Evolutionary conservation across 371 early-diverging fungal genomes (phyloP), one percentile per base, ranked within the genome.

Genomic region (Lichtheimia corymbifera): DNA sequence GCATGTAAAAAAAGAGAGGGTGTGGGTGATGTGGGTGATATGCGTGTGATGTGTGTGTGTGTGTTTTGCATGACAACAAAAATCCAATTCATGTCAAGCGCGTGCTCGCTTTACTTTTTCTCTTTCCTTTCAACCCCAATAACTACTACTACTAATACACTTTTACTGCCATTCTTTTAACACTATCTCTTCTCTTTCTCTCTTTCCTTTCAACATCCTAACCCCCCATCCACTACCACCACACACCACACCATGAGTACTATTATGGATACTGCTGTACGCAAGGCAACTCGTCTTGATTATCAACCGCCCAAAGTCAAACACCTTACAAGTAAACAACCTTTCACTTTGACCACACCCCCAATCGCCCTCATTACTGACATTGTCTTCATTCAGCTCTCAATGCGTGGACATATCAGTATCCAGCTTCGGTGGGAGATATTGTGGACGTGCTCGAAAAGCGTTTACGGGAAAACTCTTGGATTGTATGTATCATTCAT

Each of bases 251-350:
- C 11, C 5, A 62, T 62, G 63, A 62, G 63, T 14, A 40, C 41
- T 20, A 70, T 52, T 43, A 88, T 90, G 88, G 91, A 90, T 63
- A 86, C 83, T 68, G 85, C 91, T 18, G 80, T 90, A 17, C 62
- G 83, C 61, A 91, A 91, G 76, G 91, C 91, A 35, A 91, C 91
- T 13, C 79, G 87, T 62, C 82, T 84, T 67, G 87, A 91, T 65
- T 79, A 83, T 58, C 75, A 81, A 61, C 83, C 87, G 43, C 91
- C 91, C 1, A 94, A 94, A 72, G 84, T 83, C 51, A 94, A 94
- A 69, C 93, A 93, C 74, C 77, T 93, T 57, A 80, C 85, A 55
- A 81, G 93, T 93, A 78, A 63, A n/a, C 7, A 24, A 5, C 20
- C 13, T 13, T n/a, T 52, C 12, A 14, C 52, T 27, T 18, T 52